A percentile compares a stretch with the other conserved stretches of the same genome.
Conservation (phyloP, 495 filamentous ascomycete species). For the Paragyromitra xinjiangensis region DNA sequence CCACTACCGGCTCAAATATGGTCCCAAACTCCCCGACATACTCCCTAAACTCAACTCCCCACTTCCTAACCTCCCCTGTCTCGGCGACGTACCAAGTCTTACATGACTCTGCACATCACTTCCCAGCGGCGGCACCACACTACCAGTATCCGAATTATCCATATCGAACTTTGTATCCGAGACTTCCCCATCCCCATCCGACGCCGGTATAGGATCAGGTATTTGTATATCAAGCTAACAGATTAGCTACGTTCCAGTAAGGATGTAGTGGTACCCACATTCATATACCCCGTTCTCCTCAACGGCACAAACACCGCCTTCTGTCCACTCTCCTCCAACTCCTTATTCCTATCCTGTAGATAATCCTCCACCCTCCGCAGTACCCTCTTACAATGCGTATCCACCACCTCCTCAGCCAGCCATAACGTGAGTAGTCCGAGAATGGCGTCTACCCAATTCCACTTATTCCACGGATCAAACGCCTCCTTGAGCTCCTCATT, state of each 20-base stretch:
- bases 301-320: slow-evolving; percentile 76
- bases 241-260: neutral
- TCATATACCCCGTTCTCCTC: slow-evolving; percentile 86
- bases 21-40: slow-evolving; percentile 8
- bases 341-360: slow-evolving; percentile 81
- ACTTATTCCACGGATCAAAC: slow-evolving; percentile 74
- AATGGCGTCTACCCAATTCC: slow-evolving; percentile 78
- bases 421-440: slow-evolving; percentile 84
- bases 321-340: slow-evolving; percentile 66
- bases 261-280: slow-evolving; percentile 62
- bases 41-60: slow-evolving; percentile 24
- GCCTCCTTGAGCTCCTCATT: slow-evolving; percentile 75
- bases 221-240: slow-evolving; percentile 80
- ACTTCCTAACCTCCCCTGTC: slow-evolving; percentile 13
- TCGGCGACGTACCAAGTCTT: neutral
- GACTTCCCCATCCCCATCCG: slow-evolving; percentile 34
- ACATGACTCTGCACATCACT: slow-evolving; percentile 28
- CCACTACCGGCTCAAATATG: slow-evolving; percentile 13
- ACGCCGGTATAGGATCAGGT: slow-evolving; percentile 67
- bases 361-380: slow-evolving; percentile 74
- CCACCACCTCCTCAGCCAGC: slow-evolving; percentile 90
- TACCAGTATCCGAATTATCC: slow-evolving; percentile 35
- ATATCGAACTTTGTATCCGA: slow-evolving; percentile 11
- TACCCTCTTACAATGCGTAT: slow-evolving; percentile 73
- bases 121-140: slow-evolving; percentile 34